Base-by-base conservation (phyloP, 768 basidiomycete species). In the Pholiota microspora region DNA sequence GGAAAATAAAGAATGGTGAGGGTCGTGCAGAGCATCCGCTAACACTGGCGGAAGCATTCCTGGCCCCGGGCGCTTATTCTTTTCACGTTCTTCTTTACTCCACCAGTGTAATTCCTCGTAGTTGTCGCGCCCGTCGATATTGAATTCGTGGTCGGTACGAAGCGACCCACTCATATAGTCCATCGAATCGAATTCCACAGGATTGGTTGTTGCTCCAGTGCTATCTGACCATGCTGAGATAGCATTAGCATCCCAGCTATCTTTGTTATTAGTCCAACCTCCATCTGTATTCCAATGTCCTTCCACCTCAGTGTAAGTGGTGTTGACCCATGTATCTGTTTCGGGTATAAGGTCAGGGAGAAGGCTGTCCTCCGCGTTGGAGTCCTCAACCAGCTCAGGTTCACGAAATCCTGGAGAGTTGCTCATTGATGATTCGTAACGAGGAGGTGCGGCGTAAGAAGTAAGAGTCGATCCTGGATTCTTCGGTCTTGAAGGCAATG, bases 61-160 rank as follows among this genome's bases (percentile, higher is more conserved):
- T 1, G 78, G 77, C 2, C 89, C 89, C 0, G 90, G 90, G 21
- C 89, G 83, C 38, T 69, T 65, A 60, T 67, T 63, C 40, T 52
- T 67, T 35, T 71, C 72, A 38, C 81, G 78, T 16, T 76, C 61
- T 15, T 74, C 75, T 7, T 74, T 62, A 64, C 88, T 80, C 85
- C 85, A 91, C 90, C 89, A 92, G 44, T 73, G 71, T 16, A 67
- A 69, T 68, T 92, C 89, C 64, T 92, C 88, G 2, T 73, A 64
- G 7, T 71, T 73, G 49, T 77, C 74, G 44, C 89, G 75, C 6
- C 84, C 87, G 69, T 83, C 81, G 59, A 92, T 87, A 38, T 68
- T 56, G 67, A 73, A 68, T 2, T 71, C 71, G 18, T 59, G 55
- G 36, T 63, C 56, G 44, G 69, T 67, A 7, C 61, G 49, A 46